A percentile compares a stretch with the other conserved stretches of the same genome.
Conservation (phyloP, 73 alveolate genomes). For the Breviolum minutum region DNA sequence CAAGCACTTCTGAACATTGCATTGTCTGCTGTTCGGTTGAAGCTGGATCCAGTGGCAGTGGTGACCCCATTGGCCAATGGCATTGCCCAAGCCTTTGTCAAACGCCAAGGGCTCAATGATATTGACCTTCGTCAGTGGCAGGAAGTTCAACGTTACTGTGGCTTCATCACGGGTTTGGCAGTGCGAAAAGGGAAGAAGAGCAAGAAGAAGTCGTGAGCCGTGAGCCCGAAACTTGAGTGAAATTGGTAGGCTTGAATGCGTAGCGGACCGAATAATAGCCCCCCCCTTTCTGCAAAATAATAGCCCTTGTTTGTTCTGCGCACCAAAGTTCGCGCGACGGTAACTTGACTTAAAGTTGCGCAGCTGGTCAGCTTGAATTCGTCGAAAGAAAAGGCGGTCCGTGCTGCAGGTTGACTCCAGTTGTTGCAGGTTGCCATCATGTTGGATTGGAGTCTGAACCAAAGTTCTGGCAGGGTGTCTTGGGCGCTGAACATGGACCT, state of each 20-base stretch:
- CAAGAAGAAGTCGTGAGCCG: neutral
- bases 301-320: too few relatives aligned
- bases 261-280: too few relatives aligned
- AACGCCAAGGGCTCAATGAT: slow-evolving; percentile 45
- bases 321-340: too few relatives aligned
- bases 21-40: slow-evolving; percentile 23
- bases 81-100: slow-evolving; percentile 1
- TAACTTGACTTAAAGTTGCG: too few relatives aligned
- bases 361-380: too few relatives aligned
- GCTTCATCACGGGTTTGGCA: neutral
- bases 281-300: too few relatives aligned
- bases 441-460: neutral
- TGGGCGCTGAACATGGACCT: neutral
- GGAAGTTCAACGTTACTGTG: slow-evolving; percentile 46
- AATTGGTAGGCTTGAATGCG: neutral
- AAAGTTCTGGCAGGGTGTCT: neutral
- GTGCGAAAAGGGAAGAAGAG: neutral
- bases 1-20: slow-evolving; percentile 47
- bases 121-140: slow-evolving; percentile 47
- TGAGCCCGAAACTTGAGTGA: neutral
- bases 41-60: neutral
- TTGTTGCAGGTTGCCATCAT: neutral
- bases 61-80: slow-evolving; percentile 42
- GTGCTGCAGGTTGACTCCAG: neutral
- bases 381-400: too few relatives aligned